A percentile compares a stretch with the other conserved stretches of the same genome.
Evolutionary conservation across 2,329 filamentous ascomycete genomes (phyloP).

Genomic region (Phaeosphaeriaceae sp.): DNA sequence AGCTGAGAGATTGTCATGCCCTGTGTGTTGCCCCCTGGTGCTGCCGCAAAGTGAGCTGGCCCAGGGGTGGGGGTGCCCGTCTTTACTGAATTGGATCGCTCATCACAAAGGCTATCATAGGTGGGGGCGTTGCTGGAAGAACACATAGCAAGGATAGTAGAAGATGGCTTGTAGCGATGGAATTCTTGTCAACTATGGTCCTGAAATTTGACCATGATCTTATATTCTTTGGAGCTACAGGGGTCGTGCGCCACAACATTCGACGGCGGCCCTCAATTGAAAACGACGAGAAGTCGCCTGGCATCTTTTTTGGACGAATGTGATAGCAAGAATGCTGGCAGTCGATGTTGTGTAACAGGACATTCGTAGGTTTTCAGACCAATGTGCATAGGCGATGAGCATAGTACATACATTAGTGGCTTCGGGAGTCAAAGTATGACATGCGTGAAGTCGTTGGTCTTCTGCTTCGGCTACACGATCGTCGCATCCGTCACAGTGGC

Average conservation of each 20-base stretch:
- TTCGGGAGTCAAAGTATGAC: not conserved
- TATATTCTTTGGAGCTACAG: too few species aligned
- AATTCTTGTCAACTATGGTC: not conserved
- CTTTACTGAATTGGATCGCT: not conserved
- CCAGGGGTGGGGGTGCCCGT: not conserved
- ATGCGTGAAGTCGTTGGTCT: not conserved
- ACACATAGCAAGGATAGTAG: not conserved
- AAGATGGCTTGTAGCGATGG: not conserved
- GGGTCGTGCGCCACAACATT: not conserved
- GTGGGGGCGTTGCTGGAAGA: not conserved
- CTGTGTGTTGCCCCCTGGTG: not conserved
- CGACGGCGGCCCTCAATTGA: too few species aligned
- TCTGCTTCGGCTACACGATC: not conserved
- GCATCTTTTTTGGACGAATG: too few species aligned
- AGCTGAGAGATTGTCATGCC: not conserved
- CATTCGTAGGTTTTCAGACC: not conserved
- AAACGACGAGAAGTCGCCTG: not conserved
- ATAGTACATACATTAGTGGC: not conserved
- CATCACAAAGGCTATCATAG: not conserved
- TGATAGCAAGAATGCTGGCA: not conserved
- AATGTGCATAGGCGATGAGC: not conserved
- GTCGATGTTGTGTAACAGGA: not conserved
- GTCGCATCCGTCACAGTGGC: not conserved
- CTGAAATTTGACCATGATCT: too few species aligned
- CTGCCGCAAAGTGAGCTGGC: not conserved